Percentiles rank a stretch among this genome's conserved stretches.
Evolutionary conservation across 1,139 yeast species (phyloP).

Genomic region (Magnusiomyces ingens): DNA sequence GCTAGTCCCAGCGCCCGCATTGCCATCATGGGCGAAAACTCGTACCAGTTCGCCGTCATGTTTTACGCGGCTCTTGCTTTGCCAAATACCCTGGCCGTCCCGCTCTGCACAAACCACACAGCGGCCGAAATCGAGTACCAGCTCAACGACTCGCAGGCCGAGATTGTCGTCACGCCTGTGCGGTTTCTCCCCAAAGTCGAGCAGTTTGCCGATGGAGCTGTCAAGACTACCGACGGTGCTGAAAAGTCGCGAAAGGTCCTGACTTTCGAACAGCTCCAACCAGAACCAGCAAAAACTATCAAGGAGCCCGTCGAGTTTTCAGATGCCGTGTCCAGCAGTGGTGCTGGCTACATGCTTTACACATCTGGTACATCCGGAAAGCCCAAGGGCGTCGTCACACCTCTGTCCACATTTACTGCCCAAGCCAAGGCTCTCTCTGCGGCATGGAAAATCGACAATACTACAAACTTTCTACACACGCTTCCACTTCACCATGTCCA

Average conservation of each 20-base stretch:
- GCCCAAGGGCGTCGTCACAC: slow-evolving; percentile 36
- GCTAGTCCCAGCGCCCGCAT: slow-evolving; percentile 18
- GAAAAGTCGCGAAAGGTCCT: slow-evolving; percentile 17
- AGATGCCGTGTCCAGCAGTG: slow-evolving; percentile 4
- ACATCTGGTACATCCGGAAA: slow-evolving; percentile 37
- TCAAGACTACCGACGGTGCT: not conserved
- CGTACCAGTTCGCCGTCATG: slow-evolving; percentile 29
- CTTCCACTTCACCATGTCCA: slow-evolving; percentile 36
- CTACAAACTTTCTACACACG: slow-evolving; percentile 31
- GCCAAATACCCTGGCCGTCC: slow-evolving; percentile 30
- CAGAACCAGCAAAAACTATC: slow-evolving; percentile 3
- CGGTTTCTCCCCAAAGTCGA: slow-evolving; percentile 27
- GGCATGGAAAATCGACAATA: slow-evolving; percentile 31
- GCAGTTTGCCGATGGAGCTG: slow-evolving; percentile 18
- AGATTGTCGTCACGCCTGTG: slow-evolving; percentile 27
- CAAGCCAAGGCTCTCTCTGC: slow-evolving; percentile 31
- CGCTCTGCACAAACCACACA: slow-evolving; percentile 34
- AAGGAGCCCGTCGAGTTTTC: slow-evolving; percentile 9
- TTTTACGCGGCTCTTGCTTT: slow-evolving; percentile 30
- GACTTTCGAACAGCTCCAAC: slow-evolving; percentile 21
- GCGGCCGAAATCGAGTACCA: slow-evolving; percentile 31
- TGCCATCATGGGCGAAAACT: slow-evolving; percentile 35
- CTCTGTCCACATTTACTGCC: slow-evolving; percentile 31
- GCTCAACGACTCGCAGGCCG: slow-evolving; percentile 28
- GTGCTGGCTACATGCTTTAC: slow-evolving; percentile 33